Evolutionary conservation across 371 early-diverging fungal genomes (phyloP).

Genomic region (Rhizopus arrhizus): DNA sequence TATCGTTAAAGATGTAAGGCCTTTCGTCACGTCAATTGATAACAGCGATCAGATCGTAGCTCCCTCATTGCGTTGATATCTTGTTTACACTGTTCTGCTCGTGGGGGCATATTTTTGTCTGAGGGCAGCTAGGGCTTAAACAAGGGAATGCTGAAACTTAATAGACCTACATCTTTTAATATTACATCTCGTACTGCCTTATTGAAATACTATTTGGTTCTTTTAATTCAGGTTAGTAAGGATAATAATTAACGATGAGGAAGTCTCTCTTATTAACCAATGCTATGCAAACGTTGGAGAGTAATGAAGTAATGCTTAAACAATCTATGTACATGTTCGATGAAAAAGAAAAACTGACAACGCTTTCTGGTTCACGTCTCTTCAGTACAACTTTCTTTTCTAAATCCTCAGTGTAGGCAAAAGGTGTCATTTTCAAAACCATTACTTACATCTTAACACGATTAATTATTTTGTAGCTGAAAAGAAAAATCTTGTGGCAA

Average conservation of each 20-base stretch:
- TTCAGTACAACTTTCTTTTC: slow-evolving; percentile 7
- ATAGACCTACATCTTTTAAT: slow-evolving; percentile 1
- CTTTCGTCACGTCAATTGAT: slow-evolving; percentile 9
- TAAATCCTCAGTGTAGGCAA: slow-evolving; percentile 8
- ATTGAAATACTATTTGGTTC: slow-evolving; percentile 4
- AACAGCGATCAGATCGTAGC: neutral
- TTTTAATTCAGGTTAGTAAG: neutral
- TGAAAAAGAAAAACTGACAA: slow-evolving; percentile 7
- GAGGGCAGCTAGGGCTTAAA: neutral
- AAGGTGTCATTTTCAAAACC: slow-evolving; percentile 7
- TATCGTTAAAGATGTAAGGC: slow-evolving; percentile 27
- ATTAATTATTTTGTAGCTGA: slow-evolving; percentile 7
- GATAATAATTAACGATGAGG: neutral
- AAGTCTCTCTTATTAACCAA: slow-evolving; percentile 1
- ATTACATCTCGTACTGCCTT: neutral
- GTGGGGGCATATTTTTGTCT: neutral
- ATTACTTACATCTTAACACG: slow-evolving; percentile 5
- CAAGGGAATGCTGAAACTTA: slow-evolving; percentile 5
- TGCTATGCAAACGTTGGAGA: slow-evolving; percentile 3
- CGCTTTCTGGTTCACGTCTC: slow-evolving; percentile 1
- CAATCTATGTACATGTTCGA: slow-evolving; percentile 1
- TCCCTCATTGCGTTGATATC: slow-evolving; percentile 1
- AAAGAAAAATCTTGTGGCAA: slow-evolving; percentile 7
- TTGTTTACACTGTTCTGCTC: slow-evolving; percentile 2
- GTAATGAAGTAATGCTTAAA: slow-evolving; percentile 4